Percentiles rank a stretch among this genome's conserved stretches.
Conservation (phyloP, 805 yeast genomes). For the Hemisphaericaspora nanyangensis region DNA sequence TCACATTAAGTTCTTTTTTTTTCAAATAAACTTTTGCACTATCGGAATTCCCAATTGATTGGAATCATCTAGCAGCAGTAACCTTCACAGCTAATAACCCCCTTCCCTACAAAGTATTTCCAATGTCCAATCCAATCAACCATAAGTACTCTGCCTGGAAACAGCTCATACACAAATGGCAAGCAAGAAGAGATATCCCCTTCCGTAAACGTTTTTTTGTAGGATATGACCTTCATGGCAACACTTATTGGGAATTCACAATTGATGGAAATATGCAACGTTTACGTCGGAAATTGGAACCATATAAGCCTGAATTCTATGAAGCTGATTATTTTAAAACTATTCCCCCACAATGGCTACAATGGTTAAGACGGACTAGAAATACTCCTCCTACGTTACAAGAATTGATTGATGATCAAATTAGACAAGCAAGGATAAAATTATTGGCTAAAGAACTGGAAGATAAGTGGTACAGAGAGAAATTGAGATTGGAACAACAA, state of each 20-base stretch:
- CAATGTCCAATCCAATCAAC: slow-evolving; percentile 46
- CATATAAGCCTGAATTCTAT: slow-evolving; percentile 43
- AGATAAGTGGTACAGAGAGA: slow-evolving; percentile 36
- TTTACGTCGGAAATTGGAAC: slow-evolving; percentile 63
- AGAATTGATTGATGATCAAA: slow-evolving; percentile 58
- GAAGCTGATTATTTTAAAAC: slow-evolving; percentile 57
- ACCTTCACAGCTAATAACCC: too few relatives aligned
- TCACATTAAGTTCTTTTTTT: too few relatives aligned
- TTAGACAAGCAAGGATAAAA: slow-evolving; percentile 52
- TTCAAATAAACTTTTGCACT: too few relatives aligned
- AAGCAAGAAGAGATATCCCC: slow-evolving; percentile 60
- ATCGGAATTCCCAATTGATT: too few relatives aligned
- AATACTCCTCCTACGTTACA: slow-evolving; percentile 54
- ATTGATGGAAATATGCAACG: slow-evolving; percentile 49
- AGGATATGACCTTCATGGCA: slow-evolving; percentile 79
- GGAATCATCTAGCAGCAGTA: too few relatives aligned
- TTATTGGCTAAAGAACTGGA: slow-evolving; percentile 46
- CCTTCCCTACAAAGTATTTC: too few relatives aligned
- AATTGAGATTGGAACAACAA: slow-evolving; percentile 28
- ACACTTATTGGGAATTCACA: slow-evolving; percentile 80
- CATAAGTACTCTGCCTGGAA: slow-evolving; percentile 48
- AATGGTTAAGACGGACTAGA: slow-evolving; percentile 72
- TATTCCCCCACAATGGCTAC: slow-evolving; percentile 72
- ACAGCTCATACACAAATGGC: slow-evolving; percentile 52
- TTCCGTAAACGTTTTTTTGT: slow-evolving; percentile 66